phyloP scores from a whole-genome alignment of 2,329 filamentous ascomycete species.

The Xylaria sp. region DNA sequence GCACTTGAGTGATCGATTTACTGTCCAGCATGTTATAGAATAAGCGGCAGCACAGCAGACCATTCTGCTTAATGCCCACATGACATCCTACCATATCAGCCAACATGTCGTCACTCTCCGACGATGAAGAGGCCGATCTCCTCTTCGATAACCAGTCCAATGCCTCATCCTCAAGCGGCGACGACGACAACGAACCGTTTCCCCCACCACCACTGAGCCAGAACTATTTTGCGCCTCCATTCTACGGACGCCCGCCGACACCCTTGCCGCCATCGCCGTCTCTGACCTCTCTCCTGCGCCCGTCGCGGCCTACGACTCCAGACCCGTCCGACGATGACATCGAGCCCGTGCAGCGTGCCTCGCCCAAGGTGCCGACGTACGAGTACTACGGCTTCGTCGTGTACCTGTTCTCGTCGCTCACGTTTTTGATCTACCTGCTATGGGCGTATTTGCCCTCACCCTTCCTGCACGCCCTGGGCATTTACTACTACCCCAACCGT shows the following conservation, averaged over 20 bases:
- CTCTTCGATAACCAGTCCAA: slow-evolving; percentile 48
- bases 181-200: slow-evolving; percentile 45
- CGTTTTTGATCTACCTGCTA: slow-evolving; percentile 77
- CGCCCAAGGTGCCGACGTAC: slow-evolving; percentile 96
- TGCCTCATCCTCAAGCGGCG: slow-evolving; percentile 47
- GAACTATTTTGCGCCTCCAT: slow-evolving; percentile 79
- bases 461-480: slow-evolving; percentile 90
- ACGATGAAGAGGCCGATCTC: slow-evolving; percentile 43
- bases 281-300: slow-evolving; percentile 88
- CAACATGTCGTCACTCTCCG: slow-evolving; percentile 45
- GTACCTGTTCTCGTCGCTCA: slow-evolving; percentile 86
- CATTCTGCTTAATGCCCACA: background rate
- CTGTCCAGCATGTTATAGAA: background rate
- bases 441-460: slow-evolving; percentile 95
- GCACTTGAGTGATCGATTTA: background rate
- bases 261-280: slow-evolving; percentile 93
- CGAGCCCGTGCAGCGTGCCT: slow-evolving; percentile 81
- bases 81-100: background rate
- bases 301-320: slow-evolving; percentile 91
- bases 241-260: slow-evolving; percentile 97
- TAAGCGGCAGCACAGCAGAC: background rate
- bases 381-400: slow-evolving; percentile 99
- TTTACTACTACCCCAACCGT: slow-evolving; percentile 95
- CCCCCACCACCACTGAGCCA: slow-evolving; percentile 60
- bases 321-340: slow-evolving; percentile 91